phyloP scores from a whole-genome alignment of 371 early-diverging fungal species.

The Parasitella parasitica region DNA sequence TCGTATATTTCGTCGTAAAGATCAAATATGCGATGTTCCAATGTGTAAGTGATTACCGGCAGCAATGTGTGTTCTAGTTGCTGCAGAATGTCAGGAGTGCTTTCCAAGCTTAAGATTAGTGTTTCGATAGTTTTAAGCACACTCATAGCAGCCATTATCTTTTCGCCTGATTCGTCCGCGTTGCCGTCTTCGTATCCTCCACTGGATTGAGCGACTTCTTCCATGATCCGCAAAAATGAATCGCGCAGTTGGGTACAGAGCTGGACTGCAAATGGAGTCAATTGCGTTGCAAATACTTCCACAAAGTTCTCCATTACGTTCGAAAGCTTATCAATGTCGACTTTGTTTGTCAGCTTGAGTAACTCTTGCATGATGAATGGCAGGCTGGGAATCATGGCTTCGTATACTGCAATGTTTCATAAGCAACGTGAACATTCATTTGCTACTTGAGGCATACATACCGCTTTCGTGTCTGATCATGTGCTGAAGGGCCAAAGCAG shows the following conservation, averaged over 20 bases:
- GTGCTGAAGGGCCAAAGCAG: conserved; percentile 76
- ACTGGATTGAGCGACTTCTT: conserved; percentile 51
- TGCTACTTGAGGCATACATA: conserved; percentile 9
- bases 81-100: conserved; percentile 59
- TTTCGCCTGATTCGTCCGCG: conserved; percentile 70
- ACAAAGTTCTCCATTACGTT: conserved; percentile 89
- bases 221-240: conserved; percentile 82
- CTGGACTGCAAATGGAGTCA: conserved; percentile 88
- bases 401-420: conserved; percentile 42
- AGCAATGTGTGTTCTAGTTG: conserved; percentile 73
- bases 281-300: conserved; percentile 81
- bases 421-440: neutral
- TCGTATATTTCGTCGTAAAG: conserved; percentile 88
- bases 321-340: conserved; percentile 87
- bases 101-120: conserved; percentile 71
- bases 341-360: conserved; percentile 81
- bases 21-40: conserved; percentile 73
- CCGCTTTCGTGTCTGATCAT: conserved; percentile 72
- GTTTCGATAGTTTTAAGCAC: conserved; percentile 89
- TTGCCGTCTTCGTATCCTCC: conserved; percentile 35
- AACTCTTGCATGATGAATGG: conserved; percentile 84
- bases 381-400: conserved; percentile 73
- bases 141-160: conserved; percentile 88
- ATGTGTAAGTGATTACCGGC: conserved; percentile 71
- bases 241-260: conserved; percentile 81